A percentile compares a stretch with the other conserved stretches of the same genome.
Evolutionary conservation across 352 stramenopile genomes (phyloP).

Genomic region (Phytophthora ohioensis): DNA sequence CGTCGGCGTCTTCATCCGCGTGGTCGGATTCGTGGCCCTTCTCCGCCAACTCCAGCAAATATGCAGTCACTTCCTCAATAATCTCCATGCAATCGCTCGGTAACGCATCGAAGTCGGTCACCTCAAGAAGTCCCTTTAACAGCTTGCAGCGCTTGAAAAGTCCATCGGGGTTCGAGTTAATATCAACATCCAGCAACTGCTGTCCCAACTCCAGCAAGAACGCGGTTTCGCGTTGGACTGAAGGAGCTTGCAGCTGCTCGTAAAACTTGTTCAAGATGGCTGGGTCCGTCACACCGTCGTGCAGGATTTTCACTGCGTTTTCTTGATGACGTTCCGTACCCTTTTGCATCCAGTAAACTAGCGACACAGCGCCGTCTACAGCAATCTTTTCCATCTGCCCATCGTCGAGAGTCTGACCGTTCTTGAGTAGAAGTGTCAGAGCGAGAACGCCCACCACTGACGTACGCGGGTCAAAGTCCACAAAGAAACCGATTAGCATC

Average conservation of each 20-base stretch:
- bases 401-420: conserved; percentile 58
- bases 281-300: conserved; percentile 66
- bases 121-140: conserved; percentile 61
- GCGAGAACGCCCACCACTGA: conserved; percentile 80
- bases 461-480: conserved; percentile 74
- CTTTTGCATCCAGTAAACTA: conserved; percentile 89
- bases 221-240: conserved; percentile 58
- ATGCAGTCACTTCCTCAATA: conserved; percentile 65
- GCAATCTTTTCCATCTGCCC: conserved; percentile 80
- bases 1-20: conserved; percentile 20
- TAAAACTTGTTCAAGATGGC: conserved; percentile 62
- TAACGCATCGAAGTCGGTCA: conserved; percentile 49
- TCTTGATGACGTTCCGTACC: conserved; percentile 85
- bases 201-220: conserved; percentile 77
- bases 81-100: conserved; percentile 66
- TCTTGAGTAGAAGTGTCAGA: conserved; percentile 70
- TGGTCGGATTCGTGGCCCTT: conserved; percentile 28
- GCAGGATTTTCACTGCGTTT: conserved; percentile 76
- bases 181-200: conserved; percentile 76
- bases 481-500: conserved; percentile 76
- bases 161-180: conserved; percentile 54
- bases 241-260: conserved; percentile 58
- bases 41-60: conserved; percentile 52
- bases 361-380: conserved; percentile 69
- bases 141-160: conserved; percentile 78